These are phyloP conservation scores for Microglena sp. DNA, from an alignment of 139 green algal species.

Conservation along the genomic window DNA sequence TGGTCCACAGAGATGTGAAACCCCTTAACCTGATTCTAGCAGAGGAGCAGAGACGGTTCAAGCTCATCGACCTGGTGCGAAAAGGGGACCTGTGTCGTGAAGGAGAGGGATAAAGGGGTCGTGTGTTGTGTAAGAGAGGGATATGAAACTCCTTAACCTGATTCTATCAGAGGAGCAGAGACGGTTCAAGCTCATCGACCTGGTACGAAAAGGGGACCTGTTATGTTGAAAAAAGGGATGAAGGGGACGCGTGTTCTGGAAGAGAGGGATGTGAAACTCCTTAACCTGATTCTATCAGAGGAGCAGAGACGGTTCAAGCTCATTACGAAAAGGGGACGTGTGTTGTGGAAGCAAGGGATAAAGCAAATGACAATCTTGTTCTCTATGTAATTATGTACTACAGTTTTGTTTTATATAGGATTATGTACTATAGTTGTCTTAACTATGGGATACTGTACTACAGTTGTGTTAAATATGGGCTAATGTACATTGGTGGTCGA, in stretches of 20 bases:
- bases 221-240: not conserved
- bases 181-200: constrained; percentile 52
- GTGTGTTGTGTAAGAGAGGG: constrained; percentile 29
- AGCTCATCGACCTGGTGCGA: constrained; percentile 51
- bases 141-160: constrained; percentile 89
- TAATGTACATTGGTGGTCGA: too few species aligned
- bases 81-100: not conserved
- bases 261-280: constrained; percentile 90
- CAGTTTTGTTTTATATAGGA: too few species aligned
- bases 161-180: constrained; percentile 52
- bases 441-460: too few species aligned
- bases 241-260: not conserved
- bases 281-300: constrained; percentile 76
- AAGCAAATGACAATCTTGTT: too few species aligned
- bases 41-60: constrained; percentile 42
- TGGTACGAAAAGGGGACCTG: constrained; percentile 10
- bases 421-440: too few species aligned
- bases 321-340: not conserved
- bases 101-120: not conserved
- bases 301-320: constrained; percentile 39
- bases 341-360: not conserved
- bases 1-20: constrained; percentile 92
- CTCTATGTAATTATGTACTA: too few species aligned
- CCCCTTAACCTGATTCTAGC: constrained; percentile 76
- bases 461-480: too few species aligned